Base-by-base conservation (phyloP, 352 stramenopile species). In the Pythium phragmitis region DNA sequence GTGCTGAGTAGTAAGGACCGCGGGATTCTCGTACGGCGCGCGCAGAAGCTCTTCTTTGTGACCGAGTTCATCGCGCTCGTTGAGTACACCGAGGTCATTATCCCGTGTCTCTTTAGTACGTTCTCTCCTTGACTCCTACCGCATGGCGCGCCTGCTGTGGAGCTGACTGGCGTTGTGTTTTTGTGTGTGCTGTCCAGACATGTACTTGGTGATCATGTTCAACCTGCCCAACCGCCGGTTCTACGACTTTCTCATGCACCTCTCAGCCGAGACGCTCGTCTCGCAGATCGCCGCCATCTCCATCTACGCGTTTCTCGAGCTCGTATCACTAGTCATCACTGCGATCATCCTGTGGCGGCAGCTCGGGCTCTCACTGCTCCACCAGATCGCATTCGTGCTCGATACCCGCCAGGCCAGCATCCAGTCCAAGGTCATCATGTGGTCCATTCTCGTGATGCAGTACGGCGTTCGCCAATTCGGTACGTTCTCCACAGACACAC, bases 71-170 rank as follows among this genome's bases (percentile, higher is more conserved):
- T 70, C 3, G 51, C 66, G 0, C 57, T 75, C 21, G 59, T 69
- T 12, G 70, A 75, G 19, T 81, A 75, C 45, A 60, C 74, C 43
- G 70, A 81, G 23, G 50, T 64, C n/a, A 61, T 81, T 16, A 57
- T 78, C n/a, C 54, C 54, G 7, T 52, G 23, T 17, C 43, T 56
- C 23, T 66, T 42, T 26, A 57, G 45, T 48, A 59, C 45, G 46
- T 66, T 54, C 21, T 7, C 6, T 23, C 3, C 21, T 13, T n/a
- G n/a, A 1, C 33, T 37, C 21, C 21, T 1, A 21, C 21, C 1
- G 21, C 21, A 21, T 21, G 1, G 33, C 2, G 33, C 1, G 33
- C 2, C 33, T 37, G 28, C 8, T 37, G 33, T 26, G 4, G 13
- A 41, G 23, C 9, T 42, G 8, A 5, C 16, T 9, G 19, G 26